phyloP scores from a whole-genome alignment of 495 filamentous ascomycete genomes.

The Entonaema liquescens region DNA sequence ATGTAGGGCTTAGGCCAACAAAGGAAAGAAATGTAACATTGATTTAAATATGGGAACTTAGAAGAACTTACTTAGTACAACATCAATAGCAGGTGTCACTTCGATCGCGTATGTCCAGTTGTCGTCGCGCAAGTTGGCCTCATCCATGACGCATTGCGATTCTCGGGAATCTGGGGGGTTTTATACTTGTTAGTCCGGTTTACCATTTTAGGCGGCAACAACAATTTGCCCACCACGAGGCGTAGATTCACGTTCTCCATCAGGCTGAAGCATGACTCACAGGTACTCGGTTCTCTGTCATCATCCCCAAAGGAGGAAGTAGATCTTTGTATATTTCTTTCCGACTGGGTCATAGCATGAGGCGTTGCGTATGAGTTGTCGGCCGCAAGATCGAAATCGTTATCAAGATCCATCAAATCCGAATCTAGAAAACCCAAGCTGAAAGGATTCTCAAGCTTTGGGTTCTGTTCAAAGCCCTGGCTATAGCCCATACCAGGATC shows the following conservation, averaged over 20 bases:
- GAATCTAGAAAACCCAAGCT: neutral
- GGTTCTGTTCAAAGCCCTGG: neutral
- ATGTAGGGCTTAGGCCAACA: neutral
- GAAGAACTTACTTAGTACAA: conserved; percentile 25
- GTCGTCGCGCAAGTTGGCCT: neutral
- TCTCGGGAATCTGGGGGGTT: neutral
- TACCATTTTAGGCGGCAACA: conserved; percentile 29
- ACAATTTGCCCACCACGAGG: conserved; percentile 24
- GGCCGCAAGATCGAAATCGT: neutral
- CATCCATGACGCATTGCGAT: too few relatives aligned
- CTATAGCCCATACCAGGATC: neutral
- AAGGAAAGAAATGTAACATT: conserved; percentile 2
- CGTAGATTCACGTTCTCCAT: conserved; percentile 19
- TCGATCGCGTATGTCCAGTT: conserved; percentile 36
- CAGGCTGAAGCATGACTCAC: conserved; percentile 41
- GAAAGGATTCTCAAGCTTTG: neutral
- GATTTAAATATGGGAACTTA: neutral
- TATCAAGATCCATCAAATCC: neutral
- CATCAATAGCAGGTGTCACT: conserved; percentile 24
- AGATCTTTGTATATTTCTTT: neutral
- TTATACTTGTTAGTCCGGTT: conserved; percentile 19
- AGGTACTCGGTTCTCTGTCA: neutral
- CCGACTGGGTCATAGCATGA: neutral
- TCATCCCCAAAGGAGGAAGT: neutral
- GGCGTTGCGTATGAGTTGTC: neutral